Conservation (phyloP, 495 filamentous ascomycete genomes). For the Aspergillus conjunctus region DNA sequence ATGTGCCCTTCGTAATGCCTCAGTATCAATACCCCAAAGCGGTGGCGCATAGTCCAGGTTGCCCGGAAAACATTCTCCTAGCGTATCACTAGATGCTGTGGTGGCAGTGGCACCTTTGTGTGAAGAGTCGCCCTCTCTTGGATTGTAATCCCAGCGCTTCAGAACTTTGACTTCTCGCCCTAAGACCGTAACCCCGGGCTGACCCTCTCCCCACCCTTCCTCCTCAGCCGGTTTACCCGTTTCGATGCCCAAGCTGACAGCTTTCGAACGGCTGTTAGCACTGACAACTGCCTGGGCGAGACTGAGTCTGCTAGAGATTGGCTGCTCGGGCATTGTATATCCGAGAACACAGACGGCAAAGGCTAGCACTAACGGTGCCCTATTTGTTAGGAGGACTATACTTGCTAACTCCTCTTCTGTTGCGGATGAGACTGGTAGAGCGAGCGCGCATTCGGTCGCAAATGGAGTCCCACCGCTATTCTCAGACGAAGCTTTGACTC, state of each 20-base stretch:
- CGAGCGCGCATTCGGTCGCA: slow-evolving; percentile 65
- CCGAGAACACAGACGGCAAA: slow-evolving; percentile 74
- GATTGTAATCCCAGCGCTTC: slow-evolving; percentile 76
- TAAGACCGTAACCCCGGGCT: slow-evolving; percentile 69
- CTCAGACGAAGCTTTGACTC: slow-evolving; percentile 17
- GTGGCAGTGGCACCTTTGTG: slow-evolving; percentile 13
- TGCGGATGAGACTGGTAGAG: slow-evolving; percentile 54
- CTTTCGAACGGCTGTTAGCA: slow-evolving; percentile 73
- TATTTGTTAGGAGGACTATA: slow-evolving; percentile 68
- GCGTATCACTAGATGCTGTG: slow-evolving; percentile 13
- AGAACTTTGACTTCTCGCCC: slow-evolving; percentile 71
- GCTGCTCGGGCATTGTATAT: slow-evolving; percentile 81
- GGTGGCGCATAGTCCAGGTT: slow-evolving; percentile 41
- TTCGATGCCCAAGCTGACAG: slow-evolving; percentile 71
- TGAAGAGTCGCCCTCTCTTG: slow-evolving; percentile 48
- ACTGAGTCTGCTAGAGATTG: slow-evolving; percentile 76
- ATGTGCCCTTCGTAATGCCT: slow-evolving; percentile 56
- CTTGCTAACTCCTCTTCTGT: slow-evolving; percentile 61
- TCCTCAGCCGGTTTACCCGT: slow-evolving; percentile 66
- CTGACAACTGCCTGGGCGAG: slow-evolving; percentile 79
- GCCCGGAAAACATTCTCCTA: slow-evolving; percentile 20
- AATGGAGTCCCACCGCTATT: slow-evolving; percentile 49
- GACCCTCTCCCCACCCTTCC: slow-evolving; percentile 73
- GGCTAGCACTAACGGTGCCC: slow-evolving; percentile 78
- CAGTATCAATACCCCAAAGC: slow-evolving; percentile 79